Evolutionary conservation across 495 filamentous ascomycete genomes (phyloP).

Genomic region (Apiosordaria backusii): DNA sequence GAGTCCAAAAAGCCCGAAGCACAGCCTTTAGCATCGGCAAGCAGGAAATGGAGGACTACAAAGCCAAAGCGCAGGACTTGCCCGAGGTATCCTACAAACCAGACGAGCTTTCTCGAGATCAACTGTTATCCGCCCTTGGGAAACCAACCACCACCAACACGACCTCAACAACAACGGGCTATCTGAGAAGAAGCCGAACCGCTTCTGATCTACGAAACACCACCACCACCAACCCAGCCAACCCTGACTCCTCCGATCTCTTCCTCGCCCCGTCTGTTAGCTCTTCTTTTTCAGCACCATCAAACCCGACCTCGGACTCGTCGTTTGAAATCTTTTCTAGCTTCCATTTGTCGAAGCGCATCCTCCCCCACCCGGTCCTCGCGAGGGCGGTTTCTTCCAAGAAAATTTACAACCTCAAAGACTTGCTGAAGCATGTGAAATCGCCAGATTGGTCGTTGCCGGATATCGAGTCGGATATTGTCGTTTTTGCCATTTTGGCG

Average conservation of each 20-base stretch:
- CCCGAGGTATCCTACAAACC: slow-evolving; percentile 45
- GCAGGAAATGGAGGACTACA: slow-evolving; percentile 63
- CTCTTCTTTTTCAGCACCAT: slow-evolving; percentile 5
- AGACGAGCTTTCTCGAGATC: slow-evolving; percentile 57
- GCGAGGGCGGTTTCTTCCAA: slow-evolving; percentile 72
- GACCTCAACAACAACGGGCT: slow-evolving; percentile 32
- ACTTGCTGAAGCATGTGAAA: slow-evolving; percentile 76
- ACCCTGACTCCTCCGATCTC: neutral
- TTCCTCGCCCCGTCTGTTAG: neutral
- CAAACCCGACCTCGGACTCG: slow-evolving; percentile 26
- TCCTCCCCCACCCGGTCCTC: slow-evolving; percentile 77
- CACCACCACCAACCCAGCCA: neutral
- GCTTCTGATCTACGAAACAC: slow-evolving; percentile 11
- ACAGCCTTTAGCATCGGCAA: slow-evolving; percentile 67
- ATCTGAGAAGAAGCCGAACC: neutral
- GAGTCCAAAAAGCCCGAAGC: slow-evolving; percentile 58
- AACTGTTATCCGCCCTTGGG: slow-evolving; percentile 53
- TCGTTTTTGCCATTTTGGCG: slow-evolving; percentile 82
- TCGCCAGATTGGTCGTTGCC: slow-evolving; percentile 81
- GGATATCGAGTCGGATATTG: slow-evolving; percentile 77
- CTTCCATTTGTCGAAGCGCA: slow-evolving; percentile 78
- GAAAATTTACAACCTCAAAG: slow-evolving; percentile 72
- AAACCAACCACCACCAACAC: slow-evolving; percentile 50
- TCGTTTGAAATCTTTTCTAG: slow-evolving; percentile 81
- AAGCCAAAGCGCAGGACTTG: slow-evolving; percentile 55